A percentile compares a stretch with the other conserved stretches of the same genome.
Evolutionary conservation across 1,284 basidiomycete species (phyloP).

Genomic region (Moniliella sp.): DNA sequence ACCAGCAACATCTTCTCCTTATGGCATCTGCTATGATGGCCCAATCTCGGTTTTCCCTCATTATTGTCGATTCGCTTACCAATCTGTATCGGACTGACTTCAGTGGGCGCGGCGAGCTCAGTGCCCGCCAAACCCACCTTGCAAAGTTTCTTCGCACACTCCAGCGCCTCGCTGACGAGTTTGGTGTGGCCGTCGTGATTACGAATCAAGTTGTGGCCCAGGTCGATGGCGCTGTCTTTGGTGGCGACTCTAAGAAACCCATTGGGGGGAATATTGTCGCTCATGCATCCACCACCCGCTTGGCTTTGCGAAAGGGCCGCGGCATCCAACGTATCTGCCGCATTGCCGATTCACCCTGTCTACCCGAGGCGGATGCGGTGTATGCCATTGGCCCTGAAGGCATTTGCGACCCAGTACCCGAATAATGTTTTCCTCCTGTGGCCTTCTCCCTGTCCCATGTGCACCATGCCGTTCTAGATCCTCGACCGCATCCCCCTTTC

Average conservation of each 20-base stretch:
- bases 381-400: slow-evolving; percentile 53
- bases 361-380: slow-evolving; percentile 85
- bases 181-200: slow-evolving; percentile 86
- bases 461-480: no score
- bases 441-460: no score
- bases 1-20: slow-evolving; percentile 71
- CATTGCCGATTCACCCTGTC: slow-evolving; percentile 89
- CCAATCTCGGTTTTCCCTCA: slow-evolving; percentile 59
- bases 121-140: slow-evolving; percentile 84
- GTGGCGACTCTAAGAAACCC: slow-evolving; percentile 66
- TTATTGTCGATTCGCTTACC: slow-evolving; percentile 91
- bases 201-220: slow-evolving; percentile 98
- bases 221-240: slow-evolving; percentile 69
- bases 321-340: slow-evolving; percentile 83
- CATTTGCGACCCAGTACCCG: slow-evolving; percentile 34
- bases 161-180: slow-evolving; percentile 79
- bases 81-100: slow-evolving; percentile 90
- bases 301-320: slow-evolving; percentile 70
- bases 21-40: slow-evolving; percentile 62
- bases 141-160: slow-evolving; percentile 84
- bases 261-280: slow-evolving; percentile 41
- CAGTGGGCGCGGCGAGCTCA: slow-evolving; percentile 79
- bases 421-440: no score
- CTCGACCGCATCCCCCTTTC: no score
- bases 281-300: slow-evolving; percentile 31